Base-by-base conservation (phyloP, 1,139 yeast genomes). In the Geotrichum cucujoidarum region DNA sequence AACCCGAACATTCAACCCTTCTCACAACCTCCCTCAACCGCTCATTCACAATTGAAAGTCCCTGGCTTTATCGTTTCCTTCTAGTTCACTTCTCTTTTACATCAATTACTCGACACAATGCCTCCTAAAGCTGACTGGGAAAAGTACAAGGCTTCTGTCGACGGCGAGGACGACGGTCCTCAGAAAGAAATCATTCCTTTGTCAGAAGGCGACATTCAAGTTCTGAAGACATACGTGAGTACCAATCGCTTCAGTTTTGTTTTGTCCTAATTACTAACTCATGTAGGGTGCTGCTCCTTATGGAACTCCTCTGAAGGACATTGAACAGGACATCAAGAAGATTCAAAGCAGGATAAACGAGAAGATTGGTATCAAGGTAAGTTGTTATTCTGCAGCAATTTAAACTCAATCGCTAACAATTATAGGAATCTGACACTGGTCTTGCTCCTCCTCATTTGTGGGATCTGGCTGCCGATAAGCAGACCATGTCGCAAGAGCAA, bases 381-480 rank as follows among this genome's bases (percentile, higher is more conserved):
- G 47, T 21, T 6, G 1, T n/a, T 7, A 4, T 5, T 24, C 27
- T 6, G 10, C 27, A 6, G 27, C 27, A 10, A n/a, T 6, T 10
- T 33, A 8, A 33, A 33, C 13, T 35, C 8, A 13, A 13, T 14
- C n/a, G 13, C 46, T 43, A 43, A 43, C 41, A 13, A n/a, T 20
- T 10, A 6, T 21, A 44, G 65, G 97, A 89, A 68, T 82, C 94
- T 61, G 97, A 92, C 66, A 90, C 97, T 0, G 98, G 98, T 16
- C 75, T 92, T 54, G 89, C 97, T 20, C 90, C 95, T 43, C 95
- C 97, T 4, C 95, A 88, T 63, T 71, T 90, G 57, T 92, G 99
- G 99, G 99, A 92, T 71, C 87, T 92, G 43, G 81, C 83, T 76
- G 97, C 97, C 20, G 99, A 92, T 68, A 86, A 87, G 66, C 95